Percentiles rank a stretch among this genome's conserved stretches.
These are phyloP conservation scores for Aspergillus fumigatus DNA, from an alignment of 2,329 filamentous ascomycete species.

Conservation along the genomic window DNA sequence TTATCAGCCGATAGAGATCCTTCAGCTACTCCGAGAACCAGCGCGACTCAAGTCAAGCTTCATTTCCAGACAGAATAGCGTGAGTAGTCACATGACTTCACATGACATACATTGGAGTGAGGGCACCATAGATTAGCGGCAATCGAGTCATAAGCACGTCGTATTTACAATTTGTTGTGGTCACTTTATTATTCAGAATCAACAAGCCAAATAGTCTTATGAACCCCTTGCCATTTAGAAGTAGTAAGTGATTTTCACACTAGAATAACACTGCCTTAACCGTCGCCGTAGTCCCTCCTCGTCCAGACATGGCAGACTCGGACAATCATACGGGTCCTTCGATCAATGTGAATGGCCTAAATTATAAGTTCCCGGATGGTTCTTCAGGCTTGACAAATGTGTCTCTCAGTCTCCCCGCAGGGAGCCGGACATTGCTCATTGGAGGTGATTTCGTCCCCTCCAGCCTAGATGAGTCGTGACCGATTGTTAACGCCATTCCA, in stretches of 20 bases:
- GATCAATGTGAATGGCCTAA: conserved; percentile 71
- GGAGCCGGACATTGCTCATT: conserved; percentile 84
- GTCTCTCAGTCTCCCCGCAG: conserved; percentile 69
- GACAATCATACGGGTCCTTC: conserved; percentile 38
- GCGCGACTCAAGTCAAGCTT: not conserved
- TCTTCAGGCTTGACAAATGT: conserved; percentile 73
- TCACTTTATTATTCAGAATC: too few species aligned
- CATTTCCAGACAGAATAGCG: not conserved
- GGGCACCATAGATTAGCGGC: too few species aligned
- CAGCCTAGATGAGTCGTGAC: not conserved
- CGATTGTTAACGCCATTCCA: conserved; percentile 27
- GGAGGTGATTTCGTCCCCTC: conserved; percentile 54
- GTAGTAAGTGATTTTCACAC: not conserved
- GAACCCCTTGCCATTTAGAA: not conserved
- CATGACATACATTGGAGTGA: not conserved
- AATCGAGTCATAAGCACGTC: not conserved
- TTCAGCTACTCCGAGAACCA: not conserved
- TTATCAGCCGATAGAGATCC: too few species aligned
- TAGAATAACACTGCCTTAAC: not conserved
- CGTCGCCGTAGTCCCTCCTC: not conserved
- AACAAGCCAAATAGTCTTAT: not conserved
- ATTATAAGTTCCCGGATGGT: conserved; percentile 84
- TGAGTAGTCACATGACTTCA: not conserved
- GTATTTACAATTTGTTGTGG: not conserved
- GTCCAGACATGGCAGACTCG: conserved; percentile 16